These are phyloP conservation scores for Jamesozyma lodderae DNA, from an alignment of 805 yeast genomes.

Conservation along the genomic window DNA sequence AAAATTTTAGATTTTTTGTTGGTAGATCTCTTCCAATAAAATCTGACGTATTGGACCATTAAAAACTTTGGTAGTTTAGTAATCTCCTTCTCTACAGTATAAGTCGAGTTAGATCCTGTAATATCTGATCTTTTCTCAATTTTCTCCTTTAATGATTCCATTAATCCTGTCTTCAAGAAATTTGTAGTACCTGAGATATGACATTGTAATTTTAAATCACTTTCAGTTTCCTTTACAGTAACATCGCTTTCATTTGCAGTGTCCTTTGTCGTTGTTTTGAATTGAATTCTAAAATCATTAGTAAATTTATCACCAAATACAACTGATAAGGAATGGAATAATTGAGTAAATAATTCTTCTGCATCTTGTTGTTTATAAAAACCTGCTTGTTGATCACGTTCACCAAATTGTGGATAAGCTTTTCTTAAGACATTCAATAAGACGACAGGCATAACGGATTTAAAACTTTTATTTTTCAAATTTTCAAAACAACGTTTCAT, in stretches of 20 bases:
- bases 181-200: slow-evolving; percentile 82
- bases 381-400: slow-evolving; percentile 57
- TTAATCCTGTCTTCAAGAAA: slow-evolving; percentile 77
- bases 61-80: slow-evolving; percentile 77
- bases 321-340: slow-evolving; percentile 44
- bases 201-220: slow-evolving; percentile 68
- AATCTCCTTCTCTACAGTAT: slow-evolving; percentile 50
- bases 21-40: slow-evolving; percentile 92
- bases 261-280: slow-evolving; percentile 57
- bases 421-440: slow-evolving; percentile 59
- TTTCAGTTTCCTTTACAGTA: slow-evolving; percentile 41
- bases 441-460: slow-evolving; percentile 57
- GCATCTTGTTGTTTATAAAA: slow-evolving; percentile 93
- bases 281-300: slow-evolving; percentile 55
- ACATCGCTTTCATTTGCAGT: slow-evolving; percentile 44
- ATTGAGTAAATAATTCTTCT: slow-evolving; percentile 86
- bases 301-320: slow-evolving; percentile 40
- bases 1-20: slow-evolving; percentile 85
- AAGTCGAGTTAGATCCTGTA: slow-evolving; percentile 62
- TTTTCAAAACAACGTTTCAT: slow-evolving; percentile 37
- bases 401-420: slow-evolving; percentile 82
- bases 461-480: slow-evolving; percentile 33
- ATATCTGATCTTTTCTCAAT: slow-evolving; percentile 69
- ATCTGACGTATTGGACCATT: slow-evolving; percentile 87
- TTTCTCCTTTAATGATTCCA: slow-evolving; percentile 63